These are phyloP conservation scores for Hondaea fermentalgiana DNA, from an alignment of 108 stramenopile species.

Conservation along the genomic window DNA sequence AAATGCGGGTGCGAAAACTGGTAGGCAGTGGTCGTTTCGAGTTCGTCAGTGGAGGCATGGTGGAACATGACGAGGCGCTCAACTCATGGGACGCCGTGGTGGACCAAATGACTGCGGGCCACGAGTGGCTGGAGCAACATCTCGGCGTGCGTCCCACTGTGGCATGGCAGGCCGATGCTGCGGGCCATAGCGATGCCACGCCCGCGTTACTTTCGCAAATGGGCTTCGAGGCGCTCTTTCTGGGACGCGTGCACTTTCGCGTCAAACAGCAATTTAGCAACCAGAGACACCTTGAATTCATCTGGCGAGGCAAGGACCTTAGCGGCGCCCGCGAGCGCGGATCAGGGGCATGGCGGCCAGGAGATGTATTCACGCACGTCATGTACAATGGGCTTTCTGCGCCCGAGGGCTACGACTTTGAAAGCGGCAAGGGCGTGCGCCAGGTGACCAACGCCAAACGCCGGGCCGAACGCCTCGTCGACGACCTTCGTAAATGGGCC, in stretches of 20 bases:
- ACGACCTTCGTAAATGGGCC: background rate
- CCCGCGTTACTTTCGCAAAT: background rate
- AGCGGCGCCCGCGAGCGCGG: background rate
- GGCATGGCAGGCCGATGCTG: background rate
- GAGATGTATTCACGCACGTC: background rate
- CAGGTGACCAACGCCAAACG: background rate
- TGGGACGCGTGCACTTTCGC: background rate
- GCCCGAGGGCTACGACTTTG: conserved; percentile 3
- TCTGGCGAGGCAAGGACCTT: conserved; percentile 8
- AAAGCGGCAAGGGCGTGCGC: conserved; percentile 10
- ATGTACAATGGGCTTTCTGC: background rate
- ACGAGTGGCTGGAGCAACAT: background rate
- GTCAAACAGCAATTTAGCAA: background rate
- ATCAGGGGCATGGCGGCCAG: background rate
- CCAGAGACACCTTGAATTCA: background rate
- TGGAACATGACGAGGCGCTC: background rate
- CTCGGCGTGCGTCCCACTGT: background rate
- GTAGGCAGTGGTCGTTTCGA: background rate
- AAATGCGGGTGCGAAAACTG: background rate
- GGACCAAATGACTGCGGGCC: background rate
- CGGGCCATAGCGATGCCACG: background rate
- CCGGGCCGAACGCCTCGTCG: background rate
- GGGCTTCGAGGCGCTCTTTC: background rate
- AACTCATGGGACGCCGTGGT: background rate
- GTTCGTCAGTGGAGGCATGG: background rate